Conservation (phyloP, 2,329 filamentous ascomycete species). For the Tricladium varicosporioides region DNA sequence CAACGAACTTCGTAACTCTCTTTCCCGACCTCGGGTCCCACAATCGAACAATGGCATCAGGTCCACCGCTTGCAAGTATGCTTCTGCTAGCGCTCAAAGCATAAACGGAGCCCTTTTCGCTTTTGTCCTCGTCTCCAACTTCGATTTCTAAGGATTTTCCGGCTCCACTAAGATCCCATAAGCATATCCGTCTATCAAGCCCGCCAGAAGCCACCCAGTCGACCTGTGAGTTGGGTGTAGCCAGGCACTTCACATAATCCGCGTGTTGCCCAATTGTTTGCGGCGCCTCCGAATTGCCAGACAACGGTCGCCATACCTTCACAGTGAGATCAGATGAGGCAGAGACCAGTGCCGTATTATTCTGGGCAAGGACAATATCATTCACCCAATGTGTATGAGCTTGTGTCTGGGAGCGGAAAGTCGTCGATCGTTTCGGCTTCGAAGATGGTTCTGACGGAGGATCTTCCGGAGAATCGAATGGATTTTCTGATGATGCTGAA, state of each 20-base stretch:
- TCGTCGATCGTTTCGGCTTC: conserved; percentile 48
- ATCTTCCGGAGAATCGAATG: conserved; percentile 33
- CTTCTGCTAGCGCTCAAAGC: conserved; percentile 77
- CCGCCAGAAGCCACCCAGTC: conserved; percentile 94
- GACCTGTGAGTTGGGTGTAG: conserved; percentile 66
- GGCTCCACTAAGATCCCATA: conserved; percentile 89
- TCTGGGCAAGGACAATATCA: conserved; percentile 65
- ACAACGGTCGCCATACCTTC: conserved; percentile 74
- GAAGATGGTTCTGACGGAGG: conserved; percentile 29
- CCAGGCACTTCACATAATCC: conserved; percentile 95
- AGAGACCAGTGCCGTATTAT: conserved; percentile 65
- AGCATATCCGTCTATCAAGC: conserved; percentile 83
- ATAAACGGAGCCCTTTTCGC: conserved; percentile 93
- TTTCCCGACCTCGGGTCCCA: conserved; percentile 91
- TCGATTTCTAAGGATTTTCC: conserved; percentile 88
- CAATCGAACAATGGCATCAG: conserved; percentile 86
- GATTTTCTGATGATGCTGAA: conserved; percentile 24
- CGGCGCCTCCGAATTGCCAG: conserved; percentile 61
- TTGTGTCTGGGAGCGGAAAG: conserved; percentile 61
- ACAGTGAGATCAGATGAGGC: conserved; percentile 74
- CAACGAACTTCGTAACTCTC: conserved; percentile 92
- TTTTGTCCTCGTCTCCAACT: conserved; percentile 75
- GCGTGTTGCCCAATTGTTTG: conserved; percentile 86
- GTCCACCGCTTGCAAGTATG: conserved; percentile 87
- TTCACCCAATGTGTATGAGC: conserved; percentile 80